These are phyloP conservation scores for Solanum lignicaule DNA, from an alignment of 257 asterid species.

Conservation along the genomic window DNA sequence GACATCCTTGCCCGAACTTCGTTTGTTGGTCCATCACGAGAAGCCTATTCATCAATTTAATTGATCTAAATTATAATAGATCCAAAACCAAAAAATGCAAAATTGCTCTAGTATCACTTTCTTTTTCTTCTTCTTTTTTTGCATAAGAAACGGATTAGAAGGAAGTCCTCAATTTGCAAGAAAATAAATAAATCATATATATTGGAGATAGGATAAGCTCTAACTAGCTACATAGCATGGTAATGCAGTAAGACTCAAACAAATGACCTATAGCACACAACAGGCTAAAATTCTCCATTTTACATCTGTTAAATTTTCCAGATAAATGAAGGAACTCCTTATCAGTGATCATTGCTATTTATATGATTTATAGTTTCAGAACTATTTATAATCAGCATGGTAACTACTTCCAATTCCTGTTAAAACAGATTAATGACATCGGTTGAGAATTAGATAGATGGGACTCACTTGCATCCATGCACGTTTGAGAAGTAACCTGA, in stretches of 20 bases:
- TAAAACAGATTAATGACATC: not conserved
- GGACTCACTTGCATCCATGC: constrained; percentile 94
- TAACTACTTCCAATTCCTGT: not conserved
- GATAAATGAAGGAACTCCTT: not conserved
- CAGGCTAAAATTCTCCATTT: not conserved
- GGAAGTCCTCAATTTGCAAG: not conserved
- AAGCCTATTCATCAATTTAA: constrained; percentile 41
- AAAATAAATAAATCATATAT: not conserved
- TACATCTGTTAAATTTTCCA: not conserved
- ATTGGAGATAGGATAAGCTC: not conserved
- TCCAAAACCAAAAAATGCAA: not conserved
- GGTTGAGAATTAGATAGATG: not conserved
- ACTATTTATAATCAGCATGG: not conserved
- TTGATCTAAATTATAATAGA: constrained; percentile 6
- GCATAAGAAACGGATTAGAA: not conserved
- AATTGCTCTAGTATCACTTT: not conserved
- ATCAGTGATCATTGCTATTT: not conserved
- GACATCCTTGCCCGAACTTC: constrained; percentile 97
- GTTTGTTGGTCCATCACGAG: constrained; percentile 98
- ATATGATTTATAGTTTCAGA: not conserved
- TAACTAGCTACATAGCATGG: not conserved
- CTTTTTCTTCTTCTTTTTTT: not conserved
- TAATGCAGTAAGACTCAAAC: not conserved
- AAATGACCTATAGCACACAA: not conserved
- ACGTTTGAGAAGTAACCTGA: constrained; percentile 70